phyloP scores from a whole-genome alignment of 2,329 filamentous ascomycete species.

The Cladosporium sp. region DNA sequence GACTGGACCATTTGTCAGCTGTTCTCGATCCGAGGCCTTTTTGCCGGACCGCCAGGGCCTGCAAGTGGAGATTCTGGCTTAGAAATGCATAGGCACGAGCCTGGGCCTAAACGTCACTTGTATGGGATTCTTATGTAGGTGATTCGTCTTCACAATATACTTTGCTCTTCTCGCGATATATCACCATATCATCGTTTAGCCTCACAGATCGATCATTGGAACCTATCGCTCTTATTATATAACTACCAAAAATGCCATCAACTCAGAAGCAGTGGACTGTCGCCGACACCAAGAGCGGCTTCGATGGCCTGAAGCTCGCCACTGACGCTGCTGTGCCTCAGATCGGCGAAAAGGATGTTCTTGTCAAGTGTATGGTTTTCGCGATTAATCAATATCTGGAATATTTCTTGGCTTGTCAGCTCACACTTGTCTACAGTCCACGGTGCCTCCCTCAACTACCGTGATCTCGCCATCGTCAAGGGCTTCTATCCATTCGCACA shows the following conservation, averaged over 20 bases:
- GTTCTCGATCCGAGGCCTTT: background rate
- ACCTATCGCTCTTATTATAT: background rate
- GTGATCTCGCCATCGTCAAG: slow-evolving; percentile 46
- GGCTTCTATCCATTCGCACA: slow-evolving; percentile 44
- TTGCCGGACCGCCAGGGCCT: background rate
- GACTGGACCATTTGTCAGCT: background rate
- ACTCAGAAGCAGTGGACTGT: slow-evolving; percentile 57
- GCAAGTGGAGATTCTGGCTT: background rate
- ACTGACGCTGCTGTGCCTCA: slow-evolving; percentile 52
- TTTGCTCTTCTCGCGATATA: background rate
- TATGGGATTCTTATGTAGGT: background rate
- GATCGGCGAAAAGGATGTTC: slow-evolving; percentile 65
- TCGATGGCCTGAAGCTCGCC: slow-evolving; percentile 58
- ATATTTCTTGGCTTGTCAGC: background rate
- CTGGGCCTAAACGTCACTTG: background rate
- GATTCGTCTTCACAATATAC: background rate
- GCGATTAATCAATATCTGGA: background rate
- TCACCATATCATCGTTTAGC: background rate
- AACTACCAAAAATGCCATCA: slow-evolving; percentile 20
- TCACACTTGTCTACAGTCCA: slow-evolving; percentile 34
- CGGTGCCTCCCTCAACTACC: slow-evolving; percentile 47
- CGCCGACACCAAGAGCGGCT: slow-evolving; percentile 47
- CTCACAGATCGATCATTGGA: background rate
- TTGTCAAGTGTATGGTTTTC: slow-evolving; percentile 55
- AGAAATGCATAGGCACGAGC: background rate